These are phyloP conservation scores for Wickerhamomyces alni DNA, from an alignment of 805 yeast species.

Conservation along the genomic window DNA sequence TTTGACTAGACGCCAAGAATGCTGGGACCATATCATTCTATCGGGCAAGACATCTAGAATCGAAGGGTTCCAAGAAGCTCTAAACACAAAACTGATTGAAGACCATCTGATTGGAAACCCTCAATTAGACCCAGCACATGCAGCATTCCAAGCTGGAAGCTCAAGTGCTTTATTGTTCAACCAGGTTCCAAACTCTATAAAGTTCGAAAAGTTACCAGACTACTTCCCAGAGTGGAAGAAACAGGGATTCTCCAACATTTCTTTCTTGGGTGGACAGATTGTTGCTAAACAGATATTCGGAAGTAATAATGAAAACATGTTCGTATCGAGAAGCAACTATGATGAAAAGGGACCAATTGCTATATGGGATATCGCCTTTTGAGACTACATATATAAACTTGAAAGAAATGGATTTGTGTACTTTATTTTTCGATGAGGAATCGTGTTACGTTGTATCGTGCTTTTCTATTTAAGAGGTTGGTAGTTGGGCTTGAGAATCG, in stretches of 20 bases:
- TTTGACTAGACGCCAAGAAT: conserved; percentile 65
- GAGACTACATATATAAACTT: not conserved
- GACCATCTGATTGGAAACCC: conserved; percentile 42
- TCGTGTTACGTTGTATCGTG: no score
- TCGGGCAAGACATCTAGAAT: conserved; percentile 75
- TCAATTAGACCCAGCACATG: conserved; percentile 23
- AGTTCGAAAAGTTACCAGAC: conserved; percentile 70
- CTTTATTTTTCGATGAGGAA: not conserved
- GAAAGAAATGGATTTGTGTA: not conserved
- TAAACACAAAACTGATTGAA: conserved; percentile 51
- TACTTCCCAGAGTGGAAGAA: conserved; percentile 95
- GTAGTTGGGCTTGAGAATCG: no score
- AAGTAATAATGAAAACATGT: conserved; percentile 52
- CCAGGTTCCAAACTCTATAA: conserved; percentile 80
- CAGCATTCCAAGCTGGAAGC: conserved; percentile 24
- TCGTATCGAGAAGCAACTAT: conserved; percentile 63
- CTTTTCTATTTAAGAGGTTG: no score
- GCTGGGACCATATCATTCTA: conserved; percentile 78
- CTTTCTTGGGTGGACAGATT: conserved; percentile 83
- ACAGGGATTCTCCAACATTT: conserved; percentile 66
- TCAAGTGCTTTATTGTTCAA: conserved; percentile 25
- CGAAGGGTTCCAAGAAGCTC: conserved; percentile 68
- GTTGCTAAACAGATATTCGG: conserved; percentile 81
- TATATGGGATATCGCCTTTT: conserved; percentile 60
- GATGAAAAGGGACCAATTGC: conserved; percentile 76